Conservation (phyloP, 192 early-diverging fungal genomes). For the Coemansia sp. region DNA sequence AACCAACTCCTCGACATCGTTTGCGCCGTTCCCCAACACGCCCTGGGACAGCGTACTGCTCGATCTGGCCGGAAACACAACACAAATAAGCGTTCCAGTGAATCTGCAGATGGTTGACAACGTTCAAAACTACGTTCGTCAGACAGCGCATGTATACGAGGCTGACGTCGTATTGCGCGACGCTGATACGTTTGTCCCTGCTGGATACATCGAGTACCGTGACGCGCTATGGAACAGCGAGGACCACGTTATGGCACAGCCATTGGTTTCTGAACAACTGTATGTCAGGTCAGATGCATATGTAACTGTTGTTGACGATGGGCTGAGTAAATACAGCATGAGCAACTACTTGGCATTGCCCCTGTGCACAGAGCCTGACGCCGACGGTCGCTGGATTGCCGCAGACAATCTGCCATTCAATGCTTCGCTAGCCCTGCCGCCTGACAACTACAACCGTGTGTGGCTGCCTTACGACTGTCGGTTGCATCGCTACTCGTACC, state of each 20-base stretch:
- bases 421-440: conserved; percentile 2
- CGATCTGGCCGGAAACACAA: conserved; percentile 18
- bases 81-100: conserved; percentile 24
- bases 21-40: conserved; percentile 19
- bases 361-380: conserved; percentile 33
- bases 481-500: conserved; percentile 30
- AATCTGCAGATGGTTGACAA: background rate
- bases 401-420: conserved; percentile 14
- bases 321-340: conserved; percentile 4
- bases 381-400: conserved; percentile 51
- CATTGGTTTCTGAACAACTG: conserved; percentile 32
- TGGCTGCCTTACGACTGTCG: conserved; percentile 55
- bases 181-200: conserved; percentile 33
- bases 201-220: conserved; percentile 45
- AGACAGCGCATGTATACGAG: conserved; percentile 52
- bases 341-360: conserved; percentile 40
- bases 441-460: conserved; percentile 34
- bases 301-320: conserved; percentile 5
- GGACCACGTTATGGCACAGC: conserved; percentile 10
- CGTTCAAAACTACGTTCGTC: conserved; percentile 21
- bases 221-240: conserved; percentile 55
- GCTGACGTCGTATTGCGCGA: conserved; percentile 47
- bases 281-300: conserved; percentile 6
- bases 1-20: background rate
- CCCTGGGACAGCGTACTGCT: conserved; percentile 46